Conservation (phyloP, 2,329 filamentous ascomycete species). For the Domatiomyces catenatus region DNA sequence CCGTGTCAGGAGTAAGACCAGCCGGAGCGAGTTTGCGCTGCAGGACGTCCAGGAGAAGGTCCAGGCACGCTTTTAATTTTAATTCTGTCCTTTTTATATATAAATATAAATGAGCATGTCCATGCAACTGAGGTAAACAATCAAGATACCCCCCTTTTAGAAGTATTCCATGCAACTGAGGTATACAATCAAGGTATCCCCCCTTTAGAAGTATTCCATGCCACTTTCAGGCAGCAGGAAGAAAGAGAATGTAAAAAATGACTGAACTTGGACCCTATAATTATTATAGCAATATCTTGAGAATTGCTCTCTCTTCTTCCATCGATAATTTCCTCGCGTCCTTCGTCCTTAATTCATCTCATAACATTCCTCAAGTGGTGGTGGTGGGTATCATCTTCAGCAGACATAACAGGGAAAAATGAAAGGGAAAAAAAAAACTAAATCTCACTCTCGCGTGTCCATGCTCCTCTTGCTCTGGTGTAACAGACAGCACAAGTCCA, state of each 20-base stretch:
- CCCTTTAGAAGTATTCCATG: too few species aligned
- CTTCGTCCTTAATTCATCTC: neutral
- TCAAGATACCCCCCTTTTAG: too few species aligned
- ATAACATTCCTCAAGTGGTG: neutral
- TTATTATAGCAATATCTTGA: too few species aligned
- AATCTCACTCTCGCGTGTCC: neutral
- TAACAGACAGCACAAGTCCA: neutral
- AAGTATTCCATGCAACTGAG: neutral
- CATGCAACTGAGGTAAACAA: too few species aligned
- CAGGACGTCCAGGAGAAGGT: slow-evolving; percentile 61
- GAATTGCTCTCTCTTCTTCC: too few species aligned
- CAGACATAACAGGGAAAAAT: neutral
- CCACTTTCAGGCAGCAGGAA: too few species aligned
- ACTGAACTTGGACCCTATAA: too few species aligned
- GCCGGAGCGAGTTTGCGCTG: slow-evolving; percentile 57
- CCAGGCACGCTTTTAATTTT: slow-evolving; percentile 51
- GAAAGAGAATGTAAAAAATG: too few species aligned
- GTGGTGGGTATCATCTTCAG: neutral
- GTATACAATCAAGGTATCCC: too few species aligned
- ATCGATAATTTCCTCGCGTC: neutral
- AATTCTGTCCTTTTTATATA: too few species aligned
- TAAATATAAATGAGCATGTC: neutral
- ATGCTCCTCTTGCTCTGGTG: too few species aligned
- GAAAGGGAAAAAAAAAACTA: neutral
- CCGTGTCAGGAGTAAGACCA: slow-evolving; percentile 53